Evolutionary conservation across 805 yeast genomes (phyloP).

Genomic region (Spathaspora arborariae): DNA sequence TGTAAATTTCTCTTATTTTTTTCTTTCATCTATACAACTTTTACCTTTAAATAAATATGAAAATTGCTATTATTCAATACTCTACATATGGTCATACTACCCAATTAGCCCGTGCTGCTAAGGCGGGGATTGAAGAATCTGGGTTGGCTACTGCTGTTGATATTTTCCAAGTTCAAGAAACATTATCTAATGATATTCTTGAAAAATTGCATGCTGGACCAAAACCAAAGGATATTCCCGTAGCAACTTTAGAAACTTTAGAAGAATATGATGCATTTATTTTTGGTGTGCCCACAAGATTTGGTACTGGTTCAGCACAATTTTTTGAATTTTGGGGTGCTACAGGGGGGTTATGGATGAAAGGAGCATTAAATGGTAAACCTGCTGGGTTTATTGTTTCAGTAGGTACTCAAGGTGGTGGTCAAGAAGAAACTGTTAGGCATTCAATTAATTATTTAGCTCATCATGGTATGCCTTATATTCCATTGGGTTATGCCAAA

Average conservation of each 20-base stretch:
- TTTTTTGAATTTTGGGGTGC: constrained; percentile 72
- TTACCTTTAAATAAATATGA: constrained; percentile 17
- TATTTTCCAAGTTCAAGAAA: constrained; percentile 78
- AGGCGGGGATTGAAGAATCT: constrained; percentile 64
- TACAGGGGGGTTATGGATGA: constrained; percentile 75
- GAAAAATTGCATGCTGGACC: constrained; percentile 62
- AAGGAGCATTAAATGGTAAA: constrained; percentile 67
- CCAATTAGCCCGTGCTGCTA: constrained; percentile 62
- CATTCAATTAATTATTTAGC: constrained; percentile 54
- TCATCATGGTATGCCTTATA: constrained; percentile 75
- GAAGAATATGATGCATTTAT: constrained; percentile 65
- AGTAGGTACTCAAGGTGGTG: constrained; percentile 74
- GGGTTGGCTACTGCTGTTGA: constrained; percentile 59
- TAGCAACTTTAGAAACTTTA: constrained; percentile 55
- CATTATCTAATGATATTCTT: constrained; percentile 62
- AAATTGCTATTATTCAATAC: constrained; percentile 74
- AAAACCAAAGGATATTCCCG: constrained; percentile 51
- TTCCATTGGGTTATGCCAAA: constrained; percentile 71
- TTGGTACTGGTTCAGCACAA: constrained; percentile 73
- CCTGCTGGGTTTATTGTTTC: constrained; percentile 69
- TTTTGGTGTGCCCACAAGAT: constrained; percentile 81
- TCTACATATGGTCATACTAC: constrained; percentile 79
- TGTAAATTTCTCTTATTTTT: too few species aligned
- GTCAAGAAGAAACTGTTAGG: constrained; percentile 70
- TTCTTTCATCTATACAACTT: neutral